Evolutionary conservation across 202 grass and related monocot genomes (phyloP), one percentile per base, ranked within the genome.

Genomic region (Brachypodium distachyon): DNA sequence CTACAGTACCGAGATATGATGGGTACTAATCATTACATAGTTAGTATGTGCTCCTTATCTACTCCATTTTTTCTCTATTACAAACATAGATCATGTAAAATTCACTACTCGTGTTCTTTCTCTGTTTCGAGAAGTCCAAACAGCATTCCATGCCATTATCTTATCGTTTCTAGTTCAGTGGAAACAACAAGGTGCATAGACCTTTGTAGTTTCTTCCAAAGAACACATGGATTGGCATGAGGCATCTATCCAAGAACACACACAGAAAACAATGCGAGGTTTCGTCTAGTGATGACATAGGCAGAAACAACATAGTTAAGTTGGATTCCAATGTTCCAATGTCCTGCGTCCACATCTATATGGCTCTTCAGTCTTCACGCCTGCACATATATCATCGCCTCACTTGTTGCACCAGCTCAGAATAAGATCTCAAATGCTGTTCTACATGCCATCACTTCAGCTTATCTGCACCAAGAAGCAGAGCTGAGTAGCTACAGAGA

Each of bases 1-100:
- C 89, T 89, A 92, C 89, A 96, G 86, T 89, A 92, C 89, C 86
- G 81, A 95, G 88, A 89, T 83, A 0, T 14, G 2, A 13, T 63
- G 18, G 9, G 50, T 23, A 25, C 9, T 9, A 50, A n/a, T n/a
- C n/a, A n/a, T n/a, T n/a, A n/a, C n/a, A 36, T 36, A 3, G 33
- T 6, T 36, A 3, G 33, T 36, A 36, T 36, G 33, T 36, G 33
- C 6, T 36, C 6, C 6, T 36, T 36, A 3, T 36, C 33, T 36
- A 36, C 33, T 36, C 33, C 33, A 36, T 36, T 3, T 36, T 36
- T 36, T 3, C 3, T 36, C 6, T 36, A 3, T 36, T 36, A 36
- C 33, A 6, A 36, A 36, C 33, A 36, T 6, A 36, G 33, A 36
- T 36, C 33, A 6, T 3, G 33, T 3, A 36, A 3, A 36, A 36